Base-by-base conservation (phyloP, 1,284 basidiomycete species). In the Hortiboletus rubellus region DNA sequence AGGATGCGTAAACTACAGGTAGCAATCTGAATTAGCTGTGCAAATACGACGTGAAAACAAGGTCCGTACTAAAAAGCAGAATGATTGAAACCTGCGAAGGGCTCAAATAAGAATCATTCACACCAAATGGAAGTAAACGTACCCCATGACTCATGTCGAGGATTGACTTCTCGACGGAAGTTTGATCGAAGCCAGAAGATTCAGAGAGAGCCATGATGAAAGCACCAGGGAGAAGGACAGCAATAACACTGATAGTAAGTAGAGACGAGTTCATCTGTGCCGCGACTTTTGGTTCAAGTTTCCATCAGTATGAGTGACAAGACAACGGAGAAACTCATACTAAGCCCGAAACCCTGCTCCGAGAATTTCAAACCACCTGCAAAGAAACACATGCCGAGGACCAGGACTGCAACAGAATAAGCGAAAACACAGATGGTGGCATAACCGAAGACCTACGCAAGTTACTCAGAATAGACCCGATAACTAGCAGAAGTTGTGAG, bases 381-480 rank as follows among this genome's bases (percentile, higher is more conserved):
- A 65, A 91, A 86, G 74, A 91, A 84, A 69, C 86, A 89, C 76
- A 92, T 82, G 37, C 93, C 93, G 34, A 86, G 74, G 57, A 88
- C 82, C 47, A 87, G 75, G 1, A 85, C 88, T 74, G 87, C 14
- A n/a, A n/a, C 30, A n/a, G n/a, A 9, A 27, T 52, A 27, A 40
- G 40, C 30, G 15, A 42, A n/a, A 27, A 15, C 22, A 27, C 8
- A 5, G 14, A 30, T 7, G 5, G 22, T 1, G 7, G 14, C 10
- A 27, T 10, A 14, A 24, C 14, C 22, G 27, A 36, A 59, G 34
- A 66, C 76, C 69, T 75, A 89, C 87, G 75, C 47, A 90, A 73
- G 70, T 92, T 92, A 62, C 86, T 89, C 30, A 92, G 76, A 58
- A 92, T 85, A 1, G 90, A 91, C 46, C 90, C 90, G 48, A 92